Evolutionary conservation across 148 eudicot species (phyloP), one percentile per base, ranked within the genome.

Genomic region (Talinum fruticosum): DNA sequence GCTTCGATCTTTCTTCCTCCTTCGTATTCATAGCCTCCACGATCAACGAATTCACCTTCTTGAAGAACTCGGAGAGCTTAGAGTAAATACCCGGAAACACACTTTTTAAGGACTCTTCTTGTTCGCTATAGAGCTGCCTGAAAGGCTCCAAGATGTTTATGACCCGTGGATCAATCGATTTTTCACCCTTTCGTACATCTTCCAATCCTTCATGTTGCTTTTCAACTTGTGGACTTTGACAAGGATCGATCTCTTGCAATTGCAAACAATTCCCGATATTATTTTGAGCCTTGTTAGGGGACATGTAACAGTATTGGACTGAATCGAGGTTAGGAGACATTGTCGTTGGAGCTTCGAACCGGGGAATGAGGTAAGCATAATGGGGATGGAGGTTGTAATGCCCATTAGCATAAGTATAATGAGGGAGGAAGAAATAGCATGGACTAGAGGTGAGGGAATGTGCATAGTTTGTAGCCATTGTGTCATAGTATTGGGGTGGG

Each of bases 1-100:
- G 51, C 6, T 29, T 38, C 24, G 80, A 77, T 32, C 14, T 38
- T 38, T 77, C 69, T 10, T 54, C 76, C 12, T 65, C 76, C 47
- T 41, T 41, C 7, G 26, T 33, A 12, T 34, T 21, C 7, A 81
- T 19, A 38, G 33, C 38, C 41, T 73, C 77, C 29, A 30, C 36
- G 35, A 81, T 77, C 72, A 81, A 67, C 33, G 78, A 81, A 57
- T 81, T 81, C 33, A 81, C 84, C 77, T 77, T 81, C 69, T 66
- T 72, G 70, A 81, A 81, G 32, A 81, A 81, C 10, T 81, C 49
- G 0, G 84, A 77, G 36, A 81, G 38, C 28, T 81, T 81, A 67
- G 80, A 66, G 26, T 72, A 81, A 14, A 81, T 30, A 44, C 74
- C 71, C 0, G 84, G 84, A 8, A 81, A 81, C 41, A 81, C 36